Evolutionary conservation across 2,329 filamentous ascomycete genomes (phyloP).

Genomic region (Cryphonectria naterciae): DNA sequence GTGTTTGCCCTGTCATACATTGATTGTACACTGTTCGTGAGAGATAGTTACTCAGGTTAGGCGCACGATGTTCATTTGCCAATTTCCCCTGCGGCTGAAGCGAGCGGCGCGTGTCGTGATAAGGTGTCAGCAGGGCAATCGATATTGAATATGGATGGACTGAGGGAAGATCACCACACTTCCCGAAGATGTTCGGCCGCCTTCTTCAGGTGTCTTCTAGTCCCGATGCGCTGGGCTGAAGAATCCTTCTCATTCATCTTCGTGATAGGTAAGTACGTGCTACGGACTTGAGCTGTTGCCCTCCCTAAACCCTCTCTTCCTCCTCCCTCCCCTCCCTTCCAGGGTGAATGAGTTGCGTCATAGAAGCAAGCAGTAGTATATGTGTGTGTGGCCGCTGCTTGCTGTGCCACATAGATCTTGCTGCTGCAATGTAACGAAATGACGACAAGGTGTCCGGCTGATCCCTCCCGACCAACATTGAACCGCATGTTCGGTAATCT

Average conservation of each 20-base stretch:
- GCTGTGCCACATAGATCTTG: neutral
- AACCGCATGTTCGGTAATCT: neutral
- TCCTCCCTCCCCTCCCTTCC: no score
- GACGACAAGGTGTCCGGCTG: neutral
- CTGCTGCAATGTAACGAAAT: conserved; percentile 3
- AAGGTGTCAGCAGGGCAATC: neutral
- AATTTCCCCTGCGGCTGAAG: neutral
- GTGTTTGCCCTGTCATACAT: neutral
- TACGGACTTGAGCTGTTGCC: neutral
- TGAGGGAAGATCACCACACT: neutral
- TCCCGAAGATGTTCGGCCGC: neutral
- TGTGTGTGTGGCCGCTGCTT: neutral
- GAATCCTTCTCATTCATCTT: neutral
- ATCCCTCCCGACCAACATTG: neutral
- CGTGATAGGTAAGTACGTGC: neutral
- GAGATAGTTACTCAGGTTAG: neutral
- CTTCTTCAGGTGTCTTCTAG: neutral
- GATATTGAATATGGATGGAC: neutral
- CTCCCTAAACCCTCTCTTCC: no score
- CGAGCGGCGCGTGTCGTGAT: neutral
- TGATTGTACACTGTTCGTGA: neutral
- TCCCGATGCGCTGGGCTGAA: conserved; percentile 3
- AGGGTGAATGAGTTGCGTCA: neutral
- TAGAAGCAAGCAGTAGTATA: neutral
- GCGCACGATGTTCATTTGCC: neutral